Evolutionary conservation across 73 alveolate species (phyloP), one percentile per base, ranked within the genome.

Genomic region (Strombidium stylifer): DNA sequence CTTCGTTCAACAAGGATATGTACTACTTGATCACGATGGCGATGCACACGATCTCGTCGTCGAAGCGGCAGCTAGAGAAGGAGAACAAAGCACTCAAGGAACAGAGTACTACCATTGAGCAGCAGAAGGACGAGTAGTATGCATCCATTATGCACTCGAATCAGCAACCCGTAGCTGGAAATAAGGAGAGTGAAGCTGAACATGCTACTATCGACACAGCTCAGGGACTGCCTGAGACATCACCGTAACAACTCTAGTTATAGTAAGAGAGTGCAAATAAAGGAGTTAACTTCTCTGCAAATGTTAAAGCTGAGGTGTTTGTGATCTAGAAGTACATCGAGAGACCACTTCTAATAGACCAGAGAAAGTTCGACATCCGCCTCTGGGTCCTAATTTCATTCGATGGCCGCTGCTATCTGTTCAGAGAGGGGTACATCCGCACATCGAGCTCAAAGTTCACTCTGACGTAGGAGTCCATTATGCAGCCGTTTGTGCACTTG

Each of bases 371-470:
- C 48, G 98, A 93, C 53, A 93, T 93, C 58, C 73, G 98, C 77
- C 78, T 87, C 15, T 93, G 97, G 97, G 98, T 89, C 27, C 62
- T 93, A 57, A 61, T 93, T 7, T 82, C 97, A 34, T 90, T 87
- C 31, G 90, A 81, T 21, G 56, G 65, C 69, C 84, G 84, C 61
- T 93, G 86, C 24, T 93, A 69, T 72, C 66, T 90, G 21, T 93
- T 90, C 68, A 77, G 69, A 69, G 98, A 93, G 80, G 97, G 98
- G 15, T 92, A 90, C 60, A 87, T 93, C 46, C 73, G 96, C 55
- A 93, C 98, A 1, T 93, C 96, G 15, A 79, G 92, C 19, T 84
- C 67, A 24, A 69, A 67, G 28, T 87, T 76, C 59, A 61, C 64
- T 14, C 42, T 82, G 20, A 37, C 59, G 7, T 44, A 35, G 34